Percentiles rank a stretch among this genome's conserved stretches.
These are phyloP conservation scores for Ustilago curta DNA, from an alignment of 1,284 basidiomycete species.

Conservation along the genomic window DNA sequence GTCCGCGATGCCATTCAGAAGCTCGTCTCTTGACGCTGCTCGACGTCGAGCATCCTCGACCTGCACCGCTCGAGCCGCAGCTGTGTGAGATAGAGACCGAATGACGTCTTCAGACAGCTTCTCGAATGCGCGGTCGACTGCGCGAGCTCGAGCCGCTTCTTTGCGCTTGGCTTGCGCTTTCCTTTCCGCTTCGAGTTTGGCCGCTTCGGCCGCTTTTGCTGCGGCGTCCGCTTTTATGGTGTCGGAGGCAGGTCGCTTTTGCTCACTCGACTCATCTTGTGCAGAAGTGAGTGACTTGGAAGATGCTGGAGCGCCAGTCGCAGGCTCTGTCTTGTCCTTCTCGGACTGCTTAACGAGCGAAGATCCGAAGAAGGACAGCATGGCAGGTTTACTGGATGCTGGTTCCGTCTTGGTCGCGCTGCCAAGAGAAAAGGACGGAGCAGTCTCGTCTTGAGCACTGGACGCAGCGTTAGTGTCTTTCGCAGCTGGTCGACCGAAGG, in stretches of 20 bases:
- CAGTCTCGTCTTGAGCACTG: neutral
- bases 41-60: conserved; percentile 26
- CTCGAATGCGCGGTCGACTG: conserved; percentile 26
- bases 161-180: conserved; percentile 23
- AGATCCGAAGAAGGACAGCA: conserved; percentile 32
- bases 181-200: conserved; percentile 17
- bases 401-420: conserved; percentile 2
- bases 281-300: neutral
- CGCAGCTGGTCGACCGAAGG: conserved; percentile 18
- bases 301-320: neutral
- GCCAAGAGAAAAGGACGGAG: conserved; percentile 26
- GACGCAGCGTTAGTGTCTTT: neutral
- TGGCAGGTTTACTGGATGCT: conserved; percentile 8
- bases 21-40: conserved; percentile 24
- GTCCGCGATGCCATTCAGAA: conserved; percentile 16
- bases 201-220: conserved; percentile 24
- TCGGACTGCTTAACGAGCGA: conserved; percentile 12
- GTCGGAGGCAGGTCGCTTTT: conserved; percentile 26
- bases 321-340: neutral
- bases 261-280: conserved; percentile 2
- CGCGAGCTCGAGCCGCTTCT: conserved; percentile 13
- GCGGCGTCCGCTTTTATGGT: conserved; percentile 11
- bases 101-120: conserved; percentile 21
- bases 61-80: conserved; percentile 15
- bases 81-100: conserved; percentile 14